A percentile compares a stretch with the other conserved stretches of the same genome.
Conservation (phyloP, 176 grass and related monocot species). For the Paspalum vaginatum region DNA sequence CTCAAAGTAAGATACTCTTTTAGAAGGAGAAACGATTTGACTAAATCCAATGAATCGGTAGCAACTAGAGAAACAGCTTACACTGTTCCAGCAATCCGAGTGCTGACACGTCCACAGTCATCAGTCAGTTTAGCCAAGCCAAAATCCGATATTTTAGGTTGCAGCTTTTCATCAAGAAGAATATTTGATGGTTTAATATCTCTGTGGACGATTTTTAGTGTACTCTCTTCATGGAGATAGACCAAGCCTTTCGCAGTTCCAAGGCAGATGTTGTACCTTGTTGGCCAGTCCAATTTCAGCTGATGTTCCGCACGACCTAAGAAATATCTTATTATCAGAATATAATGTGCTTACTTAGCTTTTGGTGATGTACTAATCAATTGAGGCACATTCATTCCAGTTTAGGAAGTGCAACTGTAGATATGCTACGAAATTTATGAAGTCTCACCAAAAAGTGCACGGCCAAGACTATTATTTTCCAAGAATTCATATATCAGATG, state of each 20-base stretch:
- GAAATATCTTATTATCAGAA: slow-evolving; percentile 25
- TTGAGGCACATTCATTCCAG: slow-evolving; percentile 7
- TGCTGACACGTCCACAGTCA: slow-evolving; percentile 71
- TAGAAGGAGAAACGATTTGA: slow-evolving; percentile 11
- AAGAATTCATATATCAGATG: slow-evolving; percentile 86
- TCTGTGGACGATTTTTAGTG: slow-evolving; percentile 86
- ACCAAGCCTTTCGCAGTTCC: slow-evolving; percentile 74
- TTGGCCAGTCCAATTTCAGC: slow-evolving; percentile 72
- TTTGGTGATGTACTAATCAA: slow-evolving; percentile 8
- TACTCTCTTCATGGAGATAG: slow-evolving; percentile 90
- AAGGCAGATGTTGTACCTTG: slow-evolving; percentile 68
- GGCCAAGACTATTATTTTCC: slow-evolving; percentile 89
- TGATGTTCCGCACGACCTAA: slow-evolving; percentile 57
- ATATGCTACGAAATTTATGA: slow-evolving; percentile 26
- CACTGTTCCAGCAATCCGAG: slow-evolving; percentile 84
- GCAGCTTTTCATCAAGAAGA: slow-evolving; percentile 75
- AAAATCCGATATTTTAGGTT: slow-evolving; percentile 96
- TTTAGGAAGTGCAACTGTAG: background rate
- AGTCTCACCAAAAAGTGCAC: slow-evolving; percentile 79
- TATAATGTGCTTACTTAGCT: background rate
- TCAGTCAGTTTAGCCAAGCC: slow-evolving; percentile 88
- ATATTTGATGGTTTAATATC: slow-evolving; percentile 94
- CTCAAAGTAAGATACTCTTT: background rate
- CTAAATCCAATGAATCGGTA: slow-evolving; percentile 24
- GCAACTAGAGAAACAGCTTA: slow-evolving; percentile 54